These are phyloP conservation scores for Phlebiopsis flavidoalba DNA, from an alignment of 768 basidiomycete genomes.

Conservation along the genomic window DNA sequence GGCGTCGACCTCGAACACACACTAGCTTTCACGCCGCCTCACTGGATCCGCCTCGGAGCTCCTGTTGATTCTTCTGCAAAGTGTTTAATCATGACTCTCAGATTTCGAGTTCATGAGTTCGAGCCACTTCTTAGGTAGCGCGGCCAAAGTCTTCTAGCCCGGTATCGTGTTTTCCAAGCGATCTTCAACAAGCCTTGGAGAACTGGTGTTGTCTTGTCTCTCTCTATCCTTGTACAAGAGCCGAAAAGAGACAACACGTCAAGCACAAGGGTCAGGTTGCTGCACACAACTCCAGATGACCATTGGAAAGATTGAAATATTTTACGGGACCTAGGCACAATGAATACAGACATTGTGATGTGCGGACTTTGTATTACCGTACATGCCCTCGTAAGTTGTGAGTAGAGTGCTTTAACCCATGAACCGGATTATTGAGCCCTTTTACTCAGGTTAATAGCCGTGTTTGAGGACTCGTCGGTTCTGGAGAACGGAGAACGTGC, in stretches of 20 bases:
- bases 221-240: constrained; percentile 23
- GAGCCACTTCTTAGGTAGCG: too few relatives aligned
- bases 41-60: constrained; percentile 59
- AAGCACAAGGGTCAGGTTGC: constrained; percentile 69
- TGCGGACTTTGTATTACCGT: constrained; percentile 58
- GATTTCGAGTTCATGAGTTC: constrained; percentile 33
- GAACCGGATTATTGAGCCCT: background rate
- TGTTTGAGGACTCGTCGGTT: constrained; percentile 56
- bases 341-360: constrained; percentile 57
- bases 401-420: too few relatives aligned
- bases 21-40: constrained; percentile 57
- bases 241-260: constrained; percentile 66
- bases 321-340: constrained; percentile 48
- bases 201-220: constrained; percentile 34
- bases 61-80: constrained; percentile 54
- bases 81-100: constrained; percentile 57
- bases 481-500: constrained; percentile 42
- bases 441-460: constrained; percentile 47
- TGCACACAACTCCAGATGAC: constrained; percentile 58
- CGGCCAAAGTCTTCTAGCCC: too few relatives aligned
- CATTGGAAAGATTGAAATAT: constrained; percentile 54
- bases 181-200: constrained; percentile 42
- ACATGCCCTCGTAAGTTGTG: constrained; percentile 49
- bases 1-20: constrained; percentile 42
- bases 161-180: constrained; percentile 26